A percentile compares a stretch with the other conserved stretches of the same genome.
These are phyloP conservation scores for Prunus kanzakura DNA, from an alignment of 306 rosid species.

Conservation along the genomic window DNA sequence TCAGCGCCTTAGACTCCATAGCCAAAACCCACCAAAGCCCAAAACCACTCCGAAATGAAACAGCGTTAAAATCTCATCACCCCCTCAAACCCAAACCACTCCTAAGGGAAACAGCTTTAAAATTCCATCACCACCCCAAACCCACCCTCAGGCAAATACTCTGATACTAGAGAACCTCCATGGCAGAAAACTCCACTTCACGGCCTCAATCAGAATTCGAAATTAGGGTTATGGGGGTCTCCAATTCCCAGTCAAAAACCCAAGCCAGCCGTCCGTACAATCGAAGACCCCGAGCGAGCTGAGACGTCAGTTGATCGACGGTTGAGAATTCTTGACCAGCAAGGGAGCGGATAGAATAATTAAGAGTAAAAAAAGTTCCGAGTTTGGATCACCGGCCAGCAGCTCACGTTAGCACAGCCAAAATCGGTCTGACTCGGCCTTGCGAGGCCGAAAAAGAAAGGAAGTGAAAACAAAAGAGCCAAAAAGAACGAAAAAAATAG, in stretches of 20 bases:
- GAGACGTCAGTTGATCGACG: constrained; percentile 9
- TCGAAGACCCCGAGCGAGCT: background rate
- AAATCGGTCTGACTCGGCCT: background rate
- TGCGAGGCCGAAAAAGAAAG: background rate
- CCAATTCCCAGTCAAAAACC: constrained; percentile 13
- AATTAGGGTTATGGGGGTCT: constrained; percentile 3
- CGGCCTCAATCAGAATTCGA: background rate
- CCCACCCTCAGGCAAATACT: background rate
- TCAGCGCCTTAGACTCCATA: constrained; percentile 57
- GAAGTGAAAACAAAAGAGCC: background rate
- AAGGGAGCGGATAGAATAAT: background rate
- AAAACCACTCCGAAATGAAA: background rate
- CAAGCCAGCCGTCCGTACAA: constrained; percentile 9
- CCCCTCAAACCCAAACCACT: too few species aligned
- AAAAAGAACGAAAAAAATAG: background rate
- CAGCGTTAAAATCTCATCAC: too few species aligned
- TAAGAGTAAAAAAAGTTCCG: background rate
- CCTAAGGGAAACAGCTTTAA: too few species aligned
- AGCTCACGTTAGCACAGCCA: constrained; percentile 36
- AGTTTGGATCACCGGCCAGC: constrained; percentile 13
- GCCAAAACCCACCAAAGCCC: constrained; percentile 14
- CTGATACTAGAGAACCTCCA: constrained; percentile 31
- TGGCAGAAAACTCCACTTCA: background rate
- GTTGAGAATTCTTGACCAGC: background rate
- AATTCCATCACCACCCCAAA: too few species aligned